Evolutionary conservation across 2,329 filamentous ascomycete genomes (phyloP), one percentile per base, ranked within the genome.

Genomic region (Chrysoporthe deuterocubensis): DNA sequence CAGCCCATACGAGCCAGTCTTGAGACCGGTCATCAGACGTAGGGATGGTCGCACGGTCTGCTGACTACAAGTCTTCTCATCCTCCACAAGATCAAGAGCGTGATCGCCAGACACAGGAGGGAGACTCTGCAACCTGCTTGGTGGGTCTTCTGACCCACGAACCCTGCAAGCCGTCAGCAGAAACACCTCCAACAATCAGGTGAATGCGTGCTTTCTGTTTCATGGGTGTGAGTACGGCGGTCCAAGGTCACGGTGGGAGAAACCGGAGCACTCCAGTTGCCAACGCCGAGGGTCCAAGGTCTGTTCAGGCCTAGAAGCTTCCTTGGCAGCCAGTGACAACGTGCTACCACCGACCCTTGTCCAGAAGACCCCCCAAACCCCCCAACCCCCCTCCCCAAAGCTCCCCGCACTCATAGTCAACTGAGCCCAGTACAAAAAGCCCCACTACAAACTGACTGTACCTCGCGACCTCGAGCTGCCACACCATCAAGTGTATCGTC

Each of bases 401-500:
- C 50, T 40, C 37, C 50, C 50, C 50, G 50, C 50, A 54, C 11
- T 54, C 26, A 18, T 54, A 26, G 32, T 54, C 50, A 54, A 26
- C 11, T 52, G 21, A 11, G n/a, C 48, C 48, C 21, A 52, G 5
- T 34, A 57, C 54, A 57, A 57, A 37, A 57, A 57, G 54, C 34
- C 54, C 54, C 54, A 40, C 54, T 8, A 40, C 32, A 34, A n/a
- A 9, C 54, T 57, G 34, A n/a, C 54, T 37, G 32, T 57, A 57
- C 16, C 16, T 8, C 16, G 54, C 54, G 32, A 18, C 34, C 32
- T 3, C 13, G 6, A 34, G 60, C 60, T 62, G 40, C 58, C 58
- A 21, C 59, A 48, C 59, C 43, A 26, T 44, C 59, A 44, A 18
- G 42, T 16, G 21, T 43, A 44, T 34, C 60, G 32, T 62, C 60